Evolutionary conservation across 495 filamentous ascomycete species (phyloP).

Genomic region (Friedmanniomyces endolithicus): DNA sequence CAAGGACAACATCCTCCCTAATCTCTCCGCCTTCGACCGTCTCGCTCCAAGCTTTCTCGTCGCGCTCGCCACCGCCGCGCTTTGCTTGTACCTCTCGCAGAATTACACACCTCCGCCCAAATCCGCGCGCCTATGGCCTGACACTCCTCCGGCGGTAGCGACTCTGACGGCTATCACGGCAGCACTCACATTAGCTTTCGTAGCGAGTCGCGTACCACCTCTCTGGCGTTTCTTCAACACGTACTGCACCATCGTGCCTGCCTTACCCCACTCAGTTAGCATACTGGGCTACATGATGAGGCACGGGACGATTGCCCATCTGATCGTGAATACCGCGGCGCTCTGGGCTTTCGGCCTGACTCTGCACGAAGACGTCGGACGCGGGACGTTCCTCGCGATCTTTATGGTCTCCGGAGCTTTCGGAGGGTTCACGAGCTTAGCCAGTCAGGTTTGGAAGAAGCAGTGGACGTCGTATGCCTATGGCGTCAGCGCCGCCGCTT

Average conservation of each 20-base stretch:
- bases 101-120: constrained; percentile 51
- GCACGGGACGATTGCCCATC: constrained; percentile 57
- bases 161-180: constrained; percentile 57
- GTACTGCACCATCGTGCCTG: constrained; percentile 62
- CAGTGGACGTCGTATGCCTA: constrained; percentile 43
- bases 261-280: constrained; percentile 50
- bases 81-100: constrained; percentile 42
- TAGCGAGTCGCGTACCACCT: constrained; percentile 55
- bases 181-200: constrained; percentile 49
- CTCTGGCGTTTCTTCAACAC: constrained; percentile 63
- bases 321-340: constrained; percentile 56
- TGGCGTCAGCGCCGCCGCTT: constrained; percentile 63
- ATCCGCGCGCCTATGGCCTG: constrained; percentile 52
- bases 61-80: constrained; percentile 38
- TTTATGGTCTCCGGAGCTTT: constrained; percentile 57
- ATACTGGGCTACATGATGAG: constrained; percentile 66
- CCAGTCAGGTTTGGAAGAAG: constrained; percentile 41
- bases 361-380: constrained; percentile 71
- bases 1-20: constrained; percentile 13
- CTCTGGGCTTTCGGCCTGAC: constrained; percentile 47
- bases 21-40: constrained; percentile 36
- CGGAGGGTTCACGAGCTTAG: constrained; percentile 52
- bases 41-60: constrained; percentile 53
- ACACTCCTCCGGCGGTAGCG: constrained; percentile 64
- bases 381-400: constrained; percentile 69